Evolutionary conservation across 768 basidiomycete genomes (phyloP).

Genomic region (Fistulinella prunicolor): DNA sequence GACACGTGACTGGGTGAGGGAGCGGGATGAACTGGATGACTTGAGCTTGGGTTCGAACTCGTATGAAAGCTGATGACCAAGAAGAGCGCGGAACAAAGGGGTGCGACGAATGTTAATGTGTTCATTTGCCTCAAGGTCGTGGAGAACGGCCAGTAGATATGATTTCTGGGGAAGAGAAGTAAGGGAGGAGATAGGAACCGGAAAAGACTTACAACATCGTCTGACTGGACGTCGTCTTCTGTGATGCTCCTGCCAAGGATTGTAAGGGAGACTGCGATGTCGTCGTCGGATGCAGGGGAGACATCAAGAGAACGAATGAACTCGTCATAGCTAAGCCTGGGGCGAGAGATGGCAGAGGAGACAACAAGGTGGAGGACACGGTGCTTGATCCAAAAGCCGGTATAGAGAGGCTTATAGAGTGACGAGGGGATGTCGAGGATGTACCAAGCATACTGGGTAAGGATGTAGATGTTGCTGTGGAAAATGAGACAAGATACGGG

Average conservation of each 20-base stretch:
- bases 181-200: not conserved
- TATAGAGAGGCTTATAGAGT: conserved; percentile 45
- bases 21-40: conserved; percentile 17
- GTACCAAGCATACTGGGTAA: conserved; percentile 67
- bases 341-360: conserved; percentile 32
- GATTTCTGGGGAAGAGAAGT: conserved; percentile 33
- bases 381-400: conserved; percentile 48
- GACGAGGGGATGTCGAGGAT: conserved; percentile 52
- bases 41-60: conserved; percentile 13
- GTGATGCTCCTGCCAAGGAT: conserved; percentile 46
- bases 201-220: conserved; percentile 43
- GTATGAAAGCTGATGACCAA: conserved; percentile 27
- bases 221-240: conserved; percentile 41
- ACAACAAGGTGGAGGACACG: conserved; percentile 49
- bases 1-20: conserved; percentile 11
- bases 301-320: conserved; percentile 38
- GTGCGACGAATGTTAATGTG: conserved; percentile 36
- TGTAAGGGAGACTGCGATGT: conserved; percentile 27
- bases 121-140: conserved; percentile 35
- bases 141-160: conserved; percentile 41
- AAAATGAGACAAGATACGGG: conserved; percentile 9
- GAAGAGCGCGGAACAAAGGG: conserved; percentile 39
- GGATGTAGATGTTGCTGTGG: conserved; percentile 59
- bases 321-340: conserved; percentile 36
- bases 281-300: conserved; percentile 30